Evolutionary conservation across 805 yeast genomes (phyloP).

Genomic region (Monosporozyma unispora): DNA sequence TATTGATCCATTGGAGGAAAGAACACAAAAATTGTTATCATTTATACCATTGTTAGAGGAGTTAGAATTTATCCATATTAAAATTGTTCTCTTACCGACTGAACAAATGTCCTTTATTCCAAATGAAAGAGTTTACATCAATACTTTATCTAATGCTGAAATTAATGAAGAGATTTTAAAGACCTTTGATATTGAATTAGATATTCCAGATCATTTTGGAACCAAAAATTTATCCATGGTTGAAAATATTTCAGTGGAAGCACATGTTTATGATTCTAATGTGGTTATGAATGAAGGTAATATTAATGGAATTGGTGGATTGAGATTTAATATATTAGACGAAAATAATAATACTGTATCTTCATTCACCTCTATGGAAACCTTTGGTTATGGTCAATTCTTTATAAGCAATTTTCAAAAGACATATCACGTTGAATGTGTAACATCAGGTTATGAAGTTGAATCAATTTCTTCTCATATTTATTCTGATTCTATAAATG

Average conservation of each 20-base stretch:
- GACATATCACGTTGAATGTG: conserved; percentile 12
- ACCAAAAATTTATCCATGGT: conserved; percentile 37
- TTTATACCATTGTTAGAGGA: conserved; percentile 36
- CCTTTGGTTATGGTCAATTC: conserved; percentile 77
- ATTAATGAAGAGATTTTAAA: conserved; percentile 25
- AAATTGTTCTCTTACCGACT: conserved; percentile 52
- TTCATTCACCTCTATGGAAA: conserved; percentile 68
- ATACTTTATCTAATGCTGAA: conserved; percentile 24
- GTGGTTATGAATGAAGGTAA: conserved; percentile 14
- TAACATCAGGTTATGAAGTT: conserved; percentile 18
- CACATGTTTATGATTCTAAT: conserved; percentile 45
- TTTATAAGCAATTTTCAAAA: conserved; percentile 7
- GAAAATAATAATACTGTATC: conserved; percentile 19
- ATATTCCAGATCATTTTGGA: conserved; percentile 13
- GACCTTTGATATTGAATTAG: conserved; percentile 16
- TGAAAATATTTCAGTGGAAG: conserved; percentile 56
- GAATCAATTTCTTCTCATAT: conserved; percentile 17
- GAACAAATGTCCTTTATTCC: conserved; percentile 34
- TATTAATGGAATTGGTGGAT: conserved; percentile 35
- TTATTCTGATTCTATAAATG: conserved; percentile 18
- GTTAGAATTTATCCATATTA: conserved; percentile 43
- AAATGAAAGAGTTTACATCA: conserved; percentile 48
- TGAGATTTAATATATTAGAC: conserved; percentile 41
- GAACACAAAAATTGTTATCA: conserved; percentile 53
- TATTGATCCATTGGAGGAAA: conserved; percentile 65